Percentiles rank a stretch among this genome's conserved stretches.
Conservation (phyloP, 768 basidiomycete species). For the Psilocybe sp. region DNA sequence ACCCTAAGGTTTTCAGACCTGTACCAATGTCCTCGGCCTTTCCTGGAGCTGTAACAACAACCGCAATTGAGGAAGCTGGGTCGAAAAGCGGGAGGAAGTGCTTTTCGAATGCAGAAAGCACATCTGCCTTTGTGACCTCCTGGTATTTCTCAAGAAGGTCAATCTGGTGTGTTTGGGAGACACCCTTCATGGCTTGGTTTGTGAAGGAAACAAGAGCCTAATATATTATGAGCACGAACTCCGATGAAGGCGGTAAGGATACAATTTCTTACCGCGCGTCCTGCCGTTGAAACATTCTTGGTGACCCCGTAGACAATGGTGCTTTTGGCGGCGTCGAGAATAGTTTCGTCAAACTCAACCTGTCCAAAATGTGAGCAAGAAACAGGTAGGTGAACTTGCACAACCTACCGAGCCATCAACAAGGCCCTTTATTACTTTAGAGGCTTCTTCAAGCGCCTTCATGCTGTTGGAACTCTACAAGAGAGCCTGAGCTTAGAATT, state of each 20-base stretch:
- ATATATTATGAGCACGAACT: not conserved
- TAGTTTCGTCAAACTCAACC: constrained; percentile 78
- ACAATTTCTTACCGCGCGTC: constrained; percentile 67
- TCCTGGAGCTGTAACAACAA: constrained; percentile 80
- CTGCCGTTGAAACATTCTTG: constrained; percentile 77
- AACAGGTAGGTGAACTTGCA: not conserved
- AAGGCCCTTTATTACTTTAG: constrained; percentile 72
- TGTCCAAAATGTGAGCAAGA: constrained; percentile 26
- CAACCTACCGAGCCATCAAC: constrained; percentile 74
- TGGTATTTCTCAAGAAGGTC: constrained; percentile 79
- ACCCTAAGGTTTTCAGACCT: constrained; percentile 67
- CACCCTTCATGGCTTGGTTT: constrained; percentile 88
- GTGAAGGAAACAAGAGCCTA: constrained; percentile 82
- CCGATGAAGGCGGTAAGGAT: not conserved
- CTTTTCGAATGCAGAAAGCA: constrained; percentile 62
- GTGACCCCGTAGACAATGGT: constrained; percentile 85
- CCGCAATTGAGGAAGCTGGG: constrained; percentile 69
- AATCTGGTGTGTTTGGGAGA: constrained; percentile 70
- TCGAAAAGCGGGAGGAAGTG: constrained; percentile 88
- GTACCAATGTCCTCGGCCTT: constrained; percentile 72
- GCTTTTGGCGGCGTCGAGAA: constrained; percentile 89
- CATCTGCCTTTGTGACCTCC: constrained; percentile 75
- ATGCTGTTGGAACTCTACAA: constrained; percentile 75
- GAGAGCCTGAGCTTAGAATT: not conserved
- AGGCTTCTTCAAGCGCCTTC: constrained; percentile 78